These are phyloP conservation scores for Pterocarpus macrocarpus DNA, from an alignment of 306 rosid species.

Conservation along the genomic window DNA sequence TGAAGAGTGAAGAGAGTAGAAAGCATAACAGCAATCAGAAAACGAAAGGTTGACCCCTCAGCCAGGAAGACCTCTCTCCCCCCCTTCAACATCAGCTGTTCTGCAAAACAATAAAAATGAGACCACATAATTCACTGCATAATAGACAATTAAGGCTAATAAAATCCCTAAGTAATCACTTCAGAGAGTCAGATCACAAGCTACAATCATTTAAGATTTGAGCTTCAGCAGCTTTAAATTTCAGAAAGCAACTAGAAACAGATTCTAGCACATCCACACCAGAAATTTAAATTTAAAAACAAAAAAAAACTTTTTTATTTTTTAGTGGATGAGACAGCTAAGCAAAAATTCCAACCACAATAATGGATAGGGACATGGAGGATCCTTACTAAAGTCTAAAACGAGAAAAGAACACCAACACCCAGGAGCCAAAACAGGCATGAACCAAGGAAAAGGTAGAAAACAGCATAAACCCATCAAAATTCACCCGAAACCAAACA, in stretches of 20 bases:
- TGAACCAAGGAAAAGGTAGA: slow-evolving; percentile 25
- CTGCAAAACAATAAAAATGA: slow-evolving; percentile 45
- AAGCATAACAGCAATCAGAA: slow-evolving; percentile 13
- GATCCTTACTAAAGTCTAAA: too few species aligned
- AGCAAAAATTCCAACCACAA: slow-evolving; percentile 16
- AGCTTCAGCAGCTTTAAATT: slow-evolving; percentile 38
- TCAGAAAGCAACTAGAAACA: slow-evolving; percentile 17
- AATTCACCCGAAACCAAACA: slow-evolving; percentile 38
- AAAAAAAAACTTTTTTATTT: not conserved
- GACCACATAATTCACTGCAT: slow-evolving; percentile 4
- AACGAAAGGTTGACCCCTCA: slow-evolving; percentile 37
- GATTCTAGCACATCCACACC: slow-evolving; percentile 14
- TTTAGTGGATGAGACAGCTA: slow-evolving; percentile 1
- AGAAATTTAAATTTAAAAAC: not conserved
- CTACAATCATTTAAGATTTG: not conserved
- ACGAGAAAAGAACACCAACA: too few species aligned
- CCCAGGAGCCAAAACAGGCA: too few species aligned
- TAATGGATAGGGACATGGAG: too few species aligned
- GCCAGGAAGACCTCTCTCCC: slow-evolving; percentile 29
- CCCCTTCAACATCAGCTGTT: slow-evolving; percentile 52
- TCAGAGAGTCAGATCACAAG: slow-evolving; percentile 33
- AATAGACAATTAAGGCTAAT: not conserved
- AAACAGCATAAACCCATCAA: slow-evolving; percentile 33
- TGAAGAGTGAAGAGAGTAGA: slow-evolving; percentile 26
- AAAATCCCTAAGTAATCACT: not conserved